Evolutionary conservation across 441 rosid species (phyloP).

Genomic region (Corymbia citriodora): DNA sequence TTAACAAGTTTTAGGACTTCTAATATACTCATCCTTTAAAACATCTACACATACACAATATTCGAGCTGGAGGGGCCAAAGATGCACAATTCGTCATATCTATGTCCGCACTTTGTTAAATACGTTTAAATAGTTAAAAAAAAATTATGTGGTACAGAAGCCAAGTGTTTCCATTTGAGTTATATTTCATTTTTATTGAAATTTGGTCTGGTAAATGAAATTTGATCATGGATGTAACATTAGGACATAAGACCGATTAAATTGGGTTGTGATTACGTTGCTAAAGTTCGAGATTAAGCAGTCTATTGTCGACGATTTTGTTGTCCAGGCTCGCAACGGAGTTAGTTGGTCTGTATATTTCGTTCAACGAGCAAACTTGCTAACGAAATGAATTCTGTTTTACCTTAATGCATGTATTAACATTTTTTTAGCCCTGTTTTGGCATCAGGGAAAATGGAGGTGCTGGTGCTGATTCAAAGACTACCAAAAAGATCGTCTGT

Average conservation of each 20-base stretch:
- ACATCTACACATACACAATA: background rate
- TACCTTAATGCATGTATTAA: background rate
- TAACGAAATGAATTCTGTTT: background rate
- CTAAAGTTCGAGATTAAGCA: background rate
- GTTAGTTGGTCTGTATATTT: background rate
- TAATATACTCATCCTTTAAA: too few species aligned
- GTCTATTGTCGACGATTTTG: background rate
- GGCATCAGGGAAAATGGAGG: background rate
- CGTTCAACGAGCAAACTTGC: background rate
- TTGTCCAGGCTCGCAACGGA: rapidly evolving
- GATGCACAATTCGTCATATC: background rate
- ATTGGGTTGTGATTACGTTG: background rate
- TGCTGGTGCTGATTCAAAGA: background rate
- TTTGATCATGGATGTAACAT: background rate
- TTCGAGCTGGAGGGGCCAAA: too few species aligned
- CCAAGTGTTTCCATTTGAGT: background rate
- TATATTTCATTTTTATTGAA: background rate
- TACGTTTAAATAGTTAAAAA: too few species aligned
- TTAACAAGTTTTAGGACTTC: too few species aligned
- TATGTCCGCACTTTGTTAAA: too few species aligned
- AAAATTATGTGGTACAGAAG: too few species aligned
- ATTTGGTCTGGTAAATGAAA: background rate
- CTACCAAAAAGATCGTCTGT: background rate
- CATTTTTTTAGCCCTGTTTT: too few species aligned
- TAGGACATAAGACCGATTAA: background rate